phyloP scores from a whole-genome alignment of 202 grass and related monocot genomes.

The Zizania palustris region DNA sequence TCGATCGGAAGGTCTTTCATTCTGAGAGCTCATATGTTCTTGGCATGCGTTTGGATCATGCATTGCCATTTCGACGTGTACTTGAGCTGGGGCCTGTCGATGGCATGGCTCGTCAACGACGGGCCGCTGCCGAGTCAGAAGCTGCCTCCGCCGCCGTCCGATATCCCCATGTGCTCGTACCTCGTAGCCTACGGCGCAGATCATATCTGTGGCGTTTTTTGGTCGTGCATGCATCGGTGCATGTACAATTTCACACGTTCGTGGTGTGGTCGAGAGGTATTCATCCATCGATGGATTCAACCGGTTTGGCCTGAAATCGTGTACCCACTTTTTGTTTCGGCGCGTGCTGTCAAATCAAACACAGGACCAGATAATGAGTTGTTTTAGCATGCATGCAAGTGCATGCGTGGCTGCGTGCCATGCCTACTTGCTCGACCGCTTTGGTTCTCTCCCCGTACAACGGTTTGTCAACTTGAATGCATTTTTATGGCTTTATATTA shows the following conservation, averaged over 20 bases:
- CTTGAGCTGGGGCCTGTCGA: conserved; percentile 68
- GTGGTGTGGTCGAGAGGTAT: neutral
- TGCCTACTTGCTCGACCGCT: neutral
- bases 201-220: conserved; percentile 10
- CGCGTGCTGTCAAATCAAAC: neutral
- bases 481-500: neutral
- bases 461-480: neutral
- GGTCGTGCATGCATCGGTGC: neutral
- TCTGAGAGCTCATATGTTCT: no score
- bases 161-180: conserved; percentile 64
- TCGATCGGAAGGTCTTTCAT: no score
- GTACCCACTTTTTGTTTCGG: conserved; percentile 37
- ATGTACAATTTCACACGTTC: neutral
- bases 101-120: conserved; percentile 79
- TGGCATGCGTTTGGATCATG: conserved; percentile 64
- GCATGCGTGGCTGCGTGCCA: neutral
- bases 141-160: conserved; percentile 58
- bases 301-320: neutral
- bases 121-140: conserved; percentile 61
- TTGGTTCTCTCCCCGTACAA: neutral
- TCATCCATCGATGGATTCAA: neutral
- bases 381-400: neutral
- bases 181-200: conserved; percentile 15
- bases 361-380: conserved; percentile 6
- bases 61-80: conserved; percentile 73